Evolutionary conservation across 2,329 filamentous ascomycete genomes (phyloP).

Genomic region (Lachnum nothofagi): DNA sequence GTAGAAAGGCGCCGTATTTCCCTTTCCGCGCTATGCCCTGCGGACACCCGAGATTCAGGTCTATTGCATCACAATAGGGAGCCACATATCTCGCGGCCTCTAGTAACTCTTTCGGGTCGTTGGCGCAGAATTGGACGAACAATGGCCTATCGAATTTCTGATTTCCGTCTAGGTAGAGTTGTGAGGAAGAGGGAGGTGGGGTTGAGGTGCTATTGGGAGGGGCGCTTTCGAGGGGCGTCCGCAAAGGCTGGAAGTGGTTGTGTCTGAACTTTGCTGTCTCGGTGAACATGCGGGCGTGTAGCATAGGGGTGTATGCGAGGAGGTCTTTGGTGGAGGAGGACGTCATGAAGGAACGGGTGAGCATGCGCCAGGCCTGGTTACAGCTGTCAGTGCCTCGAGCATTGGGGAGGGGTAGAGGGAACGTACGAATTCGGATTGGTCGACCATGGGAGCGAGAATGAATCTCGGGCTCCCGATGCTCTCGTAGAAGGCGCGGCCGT

Average conservation of each 20-base stretch:
- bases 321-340: constrained; percentile 58
- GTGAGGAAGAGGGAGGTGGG: constrained; percentile 15
- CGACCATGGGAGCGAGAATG: constrained; percentile 94
- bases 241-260: constrained; percentile 66
- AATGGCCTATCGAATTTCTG: constrained; percentile 78
- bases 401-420: constrained; percentile 1
- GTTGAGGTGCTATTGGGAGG: constrained; percentile 2
- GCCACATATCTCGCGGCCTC: constrained; percentile 72
- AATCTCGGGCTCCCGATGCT: constrained; percentile 88
- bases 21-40: constrained; percentile 91
- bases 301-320: constrained; percentile 91
- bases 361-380: constrained; percentile 84
- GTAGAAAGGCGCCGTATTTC: constrained; percentile 88
- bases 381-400: constrained; percentile 6
- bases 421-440: constrained; percentile 93
- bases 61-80: constrained; percentile 89
- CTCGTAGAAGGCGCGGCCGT: constrained; percentile 87
- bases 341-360: constrained; percentile 86
- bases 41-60: constrained; percentile 91
- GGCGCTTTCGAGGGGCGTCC: constrained; percentile 32
- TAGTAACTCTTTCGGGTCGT: constrained; percentile 74
- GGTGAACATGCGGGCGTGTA: constrained; percentile 83
- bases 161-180: constrained; percentile 76
- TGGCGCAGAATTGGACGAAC: constrained; percentile 95
- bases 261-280: constrained; percentile 72